Conservation (phyloP, 306 rosid species). For the Cajanus cajan region DNA sequence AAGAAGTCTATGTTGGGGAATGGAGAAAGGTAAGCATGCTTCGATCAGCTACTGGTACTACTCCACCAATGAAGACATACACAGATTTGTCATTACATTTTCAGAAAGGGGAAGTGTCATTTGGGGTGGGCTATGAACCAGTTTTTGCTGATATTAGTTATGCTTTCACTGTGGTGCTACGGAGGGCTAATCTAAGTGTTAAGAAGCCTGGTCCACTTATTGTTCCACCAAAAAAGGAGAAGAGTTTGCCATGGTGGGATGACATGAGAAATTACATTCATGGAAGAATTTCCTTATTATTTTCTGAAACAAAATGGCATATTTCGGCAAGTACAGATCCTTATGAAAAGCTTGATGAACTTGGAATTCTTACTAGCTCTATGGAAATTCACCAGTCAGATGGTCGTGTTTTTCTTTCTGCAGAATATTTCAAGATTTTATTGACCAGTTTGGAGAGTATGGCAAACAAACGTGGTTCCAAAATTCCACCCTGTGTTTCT, state of each 20-base stretch:
- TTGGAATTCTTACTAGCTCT: constrained; percentile 54
- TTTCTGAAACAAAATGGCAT: constrained; percentile 62
- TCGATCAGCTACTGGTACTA: constrained; percentile 93
- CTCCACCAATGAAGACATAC: constrained; percentile 93
- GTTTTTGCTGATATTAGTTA: constrained; percentile 86
- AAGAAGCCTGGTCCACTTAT: constrained; percentile 55
- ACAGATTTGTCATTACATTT: constrained; percentile 74
- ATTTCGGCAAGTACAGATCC: constrained; percentile 84
- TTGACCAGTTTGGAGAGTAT: constrained; percentile 80
- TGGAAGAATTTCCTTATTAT: constrained; percentile 60
- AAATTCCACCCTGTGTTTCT: constrained; percentile 62
- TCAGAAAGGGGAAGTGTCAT: constrained; percentile 70
- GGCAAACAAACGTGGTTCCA: constrained; percentile 60
- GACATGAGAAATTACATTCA: constrained; percentile 94
- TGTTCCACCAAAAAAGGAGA: constrained; percentile 81
- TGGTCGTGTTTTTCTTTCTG: constrained; percentile 61
- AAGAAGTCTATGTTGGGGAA: constrained; percentile 82
- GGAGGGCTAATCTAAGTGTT: constrained; percentile 90
- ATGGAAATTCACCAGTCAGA: constrained; percentile 93
- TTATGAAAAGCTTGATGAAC: constrained; percentile 88
- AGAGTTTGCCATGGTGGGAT: constrained; percentile 99
- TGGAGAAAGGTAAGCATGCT: constrained; percentile 96
- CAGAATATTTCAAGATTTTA: constrained; percentile 63
- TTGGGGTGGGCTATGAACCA: constrained; percentile 94
- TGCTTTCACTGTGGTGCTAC: constrained; percentile 88